These are phyloP conservation scores for Chalciporus piperatus DNA, from an alignment of 768 basidiomycete species.

Conservation along the genomic window DNA sequence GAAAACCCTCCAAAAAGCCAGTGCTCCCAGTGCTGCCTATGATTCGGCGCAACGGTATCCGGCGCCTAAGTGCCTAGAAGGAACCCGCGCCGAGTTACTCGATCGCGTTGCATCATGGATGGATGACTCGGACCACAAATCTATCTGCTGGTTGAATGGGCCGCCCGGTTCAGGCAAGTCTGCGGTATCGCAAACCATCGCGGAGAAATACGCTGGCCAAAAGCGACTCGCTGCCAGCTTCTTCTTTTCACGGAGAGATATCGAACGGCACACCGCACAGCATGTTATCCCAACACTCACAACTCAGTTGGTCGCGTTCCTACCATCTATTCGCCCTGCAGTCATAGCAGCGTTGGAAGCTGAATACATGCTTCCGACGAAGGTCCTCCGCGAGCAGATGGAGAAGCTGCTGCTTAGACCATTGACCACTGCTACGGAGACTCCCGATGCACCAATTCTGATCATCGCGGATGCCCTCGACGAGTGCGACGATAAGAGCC, in stretches of 20 bases:
- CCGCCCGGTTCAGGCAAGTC: conserved; percentile 19
- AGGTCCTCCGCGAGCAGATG: conserved; percentile 30
- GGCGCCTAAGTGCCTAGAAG: conserved; percentile 22
- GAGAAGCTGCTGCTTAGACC: conserved; percentile 25
- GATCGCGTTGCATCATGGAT: conserved; percentile 14
- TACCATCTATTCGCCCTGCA: conserved; percentile 15
- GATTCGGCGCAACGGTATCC: conserved; percentile 20
- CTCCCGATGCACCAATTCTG: conserved; percentile 10
- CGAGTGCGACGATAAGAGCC: conserved; percentile 25
- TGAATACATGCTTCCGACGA: conserved; percentile 25
- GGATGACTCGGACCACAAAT: conserved; percentile 3
- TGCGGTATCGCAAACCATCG: conserved; percentile 26
- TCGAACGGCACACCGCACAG: conserved; percentile 15
- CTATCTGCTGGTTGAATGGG: conserved; percentile 21
- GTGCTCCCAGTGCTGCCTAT: conserved; percentile 18
- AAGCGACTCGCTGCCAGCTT: conserved; percentile 30
- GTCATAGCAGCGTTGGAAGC: conserved; percentile 16
- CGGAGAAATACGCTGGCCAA: conserved; percentile 13
- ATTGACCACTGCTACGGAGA: conserved; percentile 10
- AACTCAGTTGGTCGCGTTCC: conserved; percentile 23
- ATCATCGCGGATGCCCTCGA: conserved; percentile 25
- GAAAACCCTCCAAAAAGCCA: conserved; percentile 12
- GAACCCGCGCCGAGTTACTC: conserved; percentile 20
- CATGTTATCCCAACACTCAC: conserved; percentile 30
- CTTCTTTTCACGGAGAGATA: conserved; percentile 30